Percentiles rank a stretch among this genome's conserved stretches.
These are phyloP conservation scores for Cucumis sativus DNA, from an alignment of 306 rosid species.

Conservation along the genomic window DNA sequence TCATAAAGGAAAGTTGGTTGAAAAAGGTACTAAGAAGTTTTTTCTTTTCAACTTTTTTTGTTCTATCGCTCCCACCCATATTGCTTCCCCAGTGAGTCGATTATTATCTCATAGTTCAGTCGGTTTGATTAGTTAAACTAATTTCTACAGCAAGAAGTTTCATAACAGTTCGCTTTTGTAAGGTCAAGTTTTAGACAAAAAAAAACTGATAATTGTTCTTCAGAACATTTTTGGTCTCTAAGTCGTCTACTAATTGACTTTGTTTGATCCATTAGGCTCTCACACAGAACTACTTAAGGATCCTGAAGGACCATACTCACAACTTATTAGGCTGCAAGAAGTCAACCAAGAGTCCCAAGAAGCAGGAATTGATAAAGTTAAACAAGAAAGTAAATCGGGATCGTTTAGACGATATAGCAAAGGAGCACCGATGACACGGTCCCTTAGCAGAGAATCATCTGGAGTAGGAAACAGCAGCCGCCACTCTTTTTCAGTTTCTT, in stretches of 20 bases:
- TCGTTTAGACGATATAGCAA: constrained; percentile 29
- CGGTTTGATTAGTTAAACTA: background rate
- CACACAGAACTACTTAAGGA: constrained; percentile 37
- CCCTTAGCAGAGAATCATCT: constrained; percentile 44
- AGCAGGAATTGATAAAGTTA: constrained; percentile 15
- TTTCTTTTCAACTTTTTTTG: background rate
- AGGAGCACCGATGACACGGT: constrained; percentile 22
- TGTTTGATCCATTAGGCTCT: constrained; percentile 33
- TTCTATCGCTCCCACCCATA: background rate
- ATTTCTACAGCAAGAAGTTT: background rate
- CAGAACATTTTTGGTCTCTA: background rate
- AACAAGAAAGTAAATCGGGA: constrained; percentile 17
- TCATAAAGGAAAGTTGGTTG: constrained; percentile 36
- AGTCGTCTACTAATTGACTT: background rate
- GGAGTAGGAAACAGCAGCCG: constrained; percentile 32
- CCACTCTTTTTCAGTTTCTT: constrained; percentile 31
- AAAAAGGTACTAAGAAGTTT: constrained; percentile 18
- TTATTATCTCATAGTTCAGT: background rate
- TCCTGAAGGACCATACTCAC: constrained; percentile 58
- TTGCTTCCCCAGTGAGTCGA: background rate
- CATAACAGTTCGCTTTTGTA: too few species aligned
- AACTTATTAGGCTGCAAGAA: constrained; percentile 49
- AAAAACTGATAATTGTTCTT: too few species aligned
- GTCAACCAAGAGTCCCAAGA: constrained; percentile 18
- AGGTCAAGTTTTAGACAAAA: too few species aligned